phyloP scores from a whole-genome alignment of 805 yeast species.

The Tetrapisispora iriomotensis region DNA sequence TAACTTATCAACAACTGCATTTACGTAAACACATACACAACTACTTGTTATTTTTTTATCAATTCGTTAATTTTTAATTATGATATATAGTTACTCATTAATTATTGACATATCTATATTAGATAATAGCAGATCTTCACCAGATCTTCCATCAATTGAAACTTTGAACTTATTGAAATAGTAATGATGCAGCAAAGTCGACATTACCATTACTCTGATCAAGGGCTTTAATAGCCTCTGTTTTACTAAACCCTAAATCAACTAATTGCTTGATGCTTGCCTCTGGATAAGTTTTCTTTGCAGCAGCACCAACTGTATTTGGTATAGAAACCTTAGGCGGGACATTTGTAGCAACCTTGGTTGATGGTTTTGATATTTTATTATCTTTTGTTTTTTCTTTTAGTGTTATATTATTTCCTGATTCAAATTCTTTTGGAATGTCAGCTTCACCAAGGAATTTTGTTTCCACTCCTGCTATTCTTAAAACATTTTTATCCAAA shows the following conservation, averaged over 20 bases:
- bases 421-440: conserved; percentile 35
- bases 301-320: neutral
- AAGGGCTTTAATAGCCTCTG: conserved; percentile 57
- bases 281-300: conserved; percentile 26
- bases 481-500: conserved; percentile 51
- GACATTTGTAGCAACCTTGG: neutral
- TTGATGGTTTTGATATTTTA: neutral
- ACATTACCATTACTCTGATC: conserved; percentile 62
- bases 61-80: neutral
- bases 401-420: neutral
- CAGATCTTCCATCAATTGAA: too few relatives aligned
- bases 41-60: neutral
- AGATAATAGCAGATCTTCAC: too few relatives aligned
- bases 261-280: conserved; percentile 38
- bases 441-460: conserved; percentile 67
- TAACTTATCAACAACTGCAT: neutral
- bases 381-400: conserved; percentile 1
- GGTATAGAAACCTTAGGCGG: neutral
- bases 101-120: neutral
- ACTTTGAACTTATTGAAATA: conserved; percentile 41
- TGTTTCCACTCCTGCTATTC: conserved; percentile 65
- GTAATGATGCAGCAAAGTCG: conserved; percentile 75
- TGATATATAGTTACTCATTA: neutral
- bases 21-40: neutral
- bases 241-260: conserved; percentile 60